Conservation (phyloP, 2,329 filamentous ascomycete genomes). For the Dactylonectria macrodidyma region DNA sequence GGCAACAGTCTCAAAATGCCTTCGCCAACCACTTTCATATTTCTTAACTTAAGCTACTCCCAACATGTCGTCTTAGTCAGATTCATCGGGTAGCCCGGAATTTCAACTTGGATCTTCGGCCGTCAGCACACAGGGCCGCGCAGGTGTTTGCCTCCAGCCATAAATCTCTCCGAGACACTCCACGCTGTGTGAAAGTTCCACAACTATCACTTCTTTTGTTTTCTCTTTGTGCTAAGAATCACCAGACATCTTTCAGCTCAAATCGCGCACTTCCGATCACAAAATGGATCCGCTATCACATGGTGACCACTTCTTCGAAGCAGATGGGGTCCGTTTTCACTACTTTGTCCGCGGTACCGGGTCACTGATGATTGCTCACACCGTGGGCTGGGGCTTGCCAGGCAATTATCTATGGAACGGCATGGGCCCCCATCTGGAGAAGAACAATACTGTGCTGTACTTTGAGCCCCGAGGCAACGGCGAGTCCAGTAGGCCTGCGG, state of each 20-base stretch:
- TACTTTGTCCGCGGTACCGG: slow-evolving; percentile 20
- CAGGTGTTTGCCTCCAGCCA: too few relatives aligned
- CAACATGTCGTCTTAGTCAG: too few relatives aligned
- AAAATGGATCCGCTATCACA: background rate
- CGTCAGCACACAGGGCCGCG: too few relatives aligned
- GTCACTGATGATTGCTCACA: slow-evolving; percentile 11
- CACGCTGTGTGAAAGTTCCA: too few relatives aligned
- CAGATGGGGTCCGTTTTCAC: slow-evolving; percentile 16
- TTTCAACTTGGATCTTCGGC: too few relatives aligned
- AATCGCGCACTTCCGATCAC: background rate
- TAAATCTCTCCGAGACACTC: too few relatives aligned
- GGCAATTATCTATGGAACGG: slow-evolving; percentile 21
- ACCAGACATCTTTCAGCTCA: background rate
- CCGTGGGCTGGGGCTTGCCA: slow-evolving; percentile 19
- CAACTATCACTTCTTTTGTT: too few relatives aligned
- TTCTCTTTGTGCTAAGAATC: too few relatives aligned
- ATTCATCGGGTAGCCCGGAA: too few relatives aligned
- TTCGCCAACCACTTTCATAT: too few relatives aligned
- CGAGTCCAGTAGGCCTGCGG: slow-evolving; percentile 10
- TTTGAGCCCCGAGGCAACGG: slow-evolving; percentile 23
- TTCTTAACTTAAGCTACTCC: too few relatives aligned
- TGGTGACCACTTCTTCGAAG: slow-evolving; percentile 21
- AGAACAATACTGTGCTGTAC: slow-evolving; percentile 17
- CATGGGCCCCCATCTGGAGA: slow-evolving; percentile 14
- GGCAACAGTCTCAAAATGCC: too few relatives aligned